A percentile compares a stretch with the other conserved stretches of the same genome.
Evolutionary conservation across 2,329 filamentous ascomycete genomes (phyloP).

Genomic region (Alternaria incomplexa): DNA sequence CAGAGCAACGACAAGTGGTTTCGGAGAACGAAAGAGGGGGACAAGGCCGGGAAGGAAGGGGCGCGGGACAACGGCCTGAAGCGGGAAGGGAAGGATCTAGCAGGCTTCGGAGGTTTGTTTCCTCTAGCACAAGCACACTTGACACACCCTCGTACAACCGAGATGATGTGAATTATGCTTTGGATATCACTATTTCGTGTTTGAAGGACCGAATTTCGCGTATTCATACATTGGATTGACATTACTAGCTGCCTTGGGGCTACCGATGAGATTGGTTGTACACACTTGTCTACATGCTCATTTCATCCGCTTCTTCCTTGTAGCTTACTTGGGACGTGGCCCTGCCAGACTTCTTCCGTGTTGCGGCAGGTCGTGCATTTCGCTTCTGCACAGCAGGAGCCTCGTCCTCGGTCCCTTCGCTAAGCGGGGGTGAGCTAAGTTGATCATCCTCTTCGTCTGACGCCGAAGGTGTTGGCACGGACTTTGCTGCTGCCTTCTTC

Average conservation of each 20-base stretch:
- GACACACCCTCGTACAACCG: not conserved
- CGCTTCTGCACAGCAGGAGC: conserved; percentile 31
- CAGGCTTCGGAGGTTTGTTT: conserved; percentile 19
- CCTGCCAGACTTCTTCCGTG: conserved; percentile 37
- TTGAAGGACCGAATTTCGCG: conserved; percentile 5
- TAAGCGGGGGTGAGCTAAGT: conserved; percentile 46
- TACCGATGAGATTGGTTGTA: not conserved
- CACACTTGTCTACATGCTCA: conserved; percentile 24
- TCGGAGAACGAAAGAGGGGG: not conserved
- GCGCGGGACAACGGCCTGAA: conserved; percentile 18
- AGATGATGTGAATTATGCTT: not conserved
- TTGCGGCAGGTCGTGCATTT: conserved; percentile 28
- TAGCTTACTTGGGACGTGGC: conserved; percentile 37
- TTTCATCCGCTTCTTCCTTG: conserved; percentile 42
- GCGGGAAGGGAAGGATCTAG: conserved; percentile 24
- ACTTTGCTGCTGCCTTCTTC: conserved; percentile 46
- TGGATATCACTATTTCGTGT: not conserved
- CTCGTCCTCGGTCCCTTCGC: conserved; percentile 44
- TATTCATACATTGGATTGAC: not conserved
- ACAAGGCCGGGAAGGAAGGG: not conserved
- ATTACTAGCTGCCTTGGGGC: not conserved
- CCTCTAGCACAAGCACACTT: not conserved
- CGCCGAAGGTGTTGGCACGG: conserved; percentile 52
- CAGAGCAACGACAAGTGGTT: not conserved
- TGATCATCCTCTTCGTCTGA: conserved; percentile 46